Evolutionary conservation across 2,329 filamentous ascomycete genomes (phyloP).

Genomic region (Botryotinia narcissicola): DNA sequence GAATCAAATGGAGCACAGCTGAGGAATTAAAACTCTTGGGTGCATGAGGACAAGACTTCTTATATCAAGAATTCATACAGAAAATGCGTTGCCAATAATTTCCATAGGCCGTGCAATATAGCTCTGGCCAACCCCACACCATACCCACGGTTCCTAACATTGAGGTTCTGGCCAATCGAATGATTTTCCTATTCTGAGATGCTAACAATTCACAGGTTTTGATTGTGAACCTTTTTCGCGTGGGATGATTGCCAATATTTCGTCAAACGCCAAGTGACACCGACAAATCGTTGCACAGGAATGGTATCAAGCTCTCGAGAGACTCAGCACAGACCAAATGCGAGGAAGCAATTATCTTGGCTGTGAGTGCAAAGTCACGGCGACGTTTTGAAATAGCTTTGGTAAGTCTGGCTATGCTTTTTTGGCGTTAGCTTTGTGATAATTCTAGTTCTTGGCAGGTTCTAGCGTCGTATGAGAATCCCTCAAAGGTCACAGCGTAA

Average conservation of each 20-base stretch:
- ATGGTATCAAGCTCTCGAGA: not conserved
- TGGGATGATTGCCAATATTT: not conserved
- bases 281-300: constrained; percentile 1
- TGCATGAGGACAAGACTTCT: constrained; percentile 21
- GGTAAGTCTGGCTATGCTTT: constrained; percentile 3
- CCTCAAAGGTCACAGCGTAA: constrained; percentile 11
- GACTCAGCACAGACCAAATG: constrained; percentile 1
- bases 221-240: not conserved
- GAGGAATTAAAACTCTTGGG: constrained; percentile 18
- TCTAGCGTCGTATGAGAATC: constrained; percentile 11
- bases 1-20: constrained; percentile 17
- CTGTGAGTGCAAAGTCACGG: not conserved
- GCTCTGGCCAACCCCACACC: constrained; percentile 5
- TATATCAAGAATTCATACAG: constrained; percentile 14
- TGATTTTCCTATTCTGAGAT: not conserved
- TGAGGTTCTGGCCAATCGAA: not conserved
- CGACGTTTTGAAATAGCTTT: constrained; percentile 11
- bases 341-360: constrained; percentile 16
- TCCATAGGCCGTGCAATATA: constrained; percentile 8
- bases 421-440: constrained; percentile 9
- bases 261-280: constrained; percentile 18
- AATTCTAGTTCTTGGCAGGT: constrained; percentile 11
- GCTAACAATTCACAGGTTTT: not conserved
- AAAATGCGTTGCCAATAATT: constrained; percentile 8
- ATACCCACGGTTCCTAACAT: not conserved